Base-by-base conservation (phyloP, 169 alveolate genomes). In the Plasmodium yoelii region DNA sequence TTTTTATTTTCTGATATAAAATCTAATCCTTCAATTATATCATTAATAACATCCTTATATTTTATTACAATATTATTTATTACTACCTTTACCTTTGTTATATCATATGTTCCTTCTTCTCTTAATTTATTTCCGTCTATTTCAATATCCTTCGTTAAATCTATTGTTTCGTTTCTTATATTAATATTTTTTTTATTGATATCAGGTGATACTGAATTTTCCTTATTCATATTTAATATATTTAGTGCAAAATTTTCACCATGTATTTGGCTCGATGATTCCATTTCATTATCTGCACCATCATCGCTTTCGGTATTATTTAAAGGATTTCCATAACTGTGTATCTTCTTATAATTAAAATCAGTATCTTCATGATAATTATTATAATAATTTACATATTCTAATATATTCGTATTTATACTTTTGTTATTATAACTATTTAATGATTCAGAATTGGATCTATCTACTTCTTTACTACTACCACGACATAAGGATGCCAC, bases 1-100 rank as follows among this genome's bases (percentile, higher is more conserved):
- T 46, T 69, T 86, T 86, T 71, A 86, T 86, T 86, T 28, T 68
- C 91, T 42, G 87, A 51, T 19, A 86, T 69, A 53, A 59, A 59
- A 24, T 60, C 24, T 86, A 86, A 70, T 2, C 91, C 91, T 59
- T 86, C 87, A 24, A 86, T 42, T 46, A 86, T 86, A 59, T 86
- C 91, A 39, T 86, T 86, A 15, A 86, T 24, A 51, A 86, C 87
- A 86, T 86, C 91, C 22, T 59, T 47, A 64, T 86, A 86, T 51
- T 46, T 46, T 57, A 86, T 86, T 86, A 47, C 87, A 15, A 71
- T 86, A 51, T 70, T 70, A 15, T 86, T 86, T 26, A 86, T 86
- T 86, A 69, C 46, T 39, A 86, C 91, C 24, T 68, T 60, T 86
- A 86, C 51, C 24, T 86, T 86, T 8, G 22, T 7, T 9, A 61